Evolutionary conservation across 352 stramenopile genomes (phyloP).

Genomic region (Plasmopara halstedii): DNA sequence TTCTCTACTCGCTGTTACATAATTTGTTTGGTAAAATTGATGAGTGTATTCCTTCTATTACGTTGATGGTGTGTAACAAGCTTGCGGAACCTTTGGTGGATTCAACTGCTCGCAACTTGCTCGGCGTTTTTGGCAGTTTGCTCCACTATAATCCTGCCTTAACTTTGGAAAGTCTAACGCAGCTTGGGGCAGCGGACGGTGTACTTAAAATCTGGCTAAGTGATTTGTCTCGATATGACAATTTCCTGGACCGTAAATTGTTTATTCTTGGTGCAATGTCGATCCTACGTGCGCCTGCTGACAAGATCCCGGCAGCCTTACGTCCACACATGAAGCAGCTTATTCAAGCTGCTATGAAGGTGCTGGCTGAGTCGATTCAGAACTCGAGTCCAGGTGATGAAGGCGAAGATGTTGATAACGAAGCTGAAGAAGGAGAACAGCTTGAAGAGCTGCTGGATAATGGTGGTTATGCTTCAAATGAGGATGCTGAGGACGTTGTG

Average conservation of each 20-base stretch:
- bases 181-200: slow-evolving; percentile 78
- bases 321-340: slow-evolving; percentile 85
- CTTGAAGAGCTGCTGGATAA: slow-evolving; percentile 85
- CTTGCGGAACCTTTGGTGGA: slow-evolving; percentile 53
- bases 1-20: slow-evolving; percentile 78
- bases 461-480: slow-evolving; percentile 84
- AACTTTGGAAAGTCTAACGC: slow-evolving; percentile 84
- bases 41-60: slow-evolving; percentile 67
- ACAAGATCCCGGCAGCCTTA: slow-evolving; percentile 72
- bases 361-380: slow-evolving; percentile 66
- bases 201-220: slow-evolving; percentile 90
- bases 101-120: slow-evolving; percentile 68
- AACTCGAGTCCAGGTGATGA: slow-evolving; percentile 43
- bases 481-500: slow-evolving; percentile 89
- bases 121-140: slow-evolving; percentile 87
- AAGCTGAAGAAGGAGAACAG: slow-evolving; percentile 47
- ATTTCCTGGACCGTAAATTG: slow-evolving; percentile 87
- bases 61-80: slow-evolving; percentile 56
- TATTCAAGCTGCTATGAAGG: slow-evolving; percentile 83
- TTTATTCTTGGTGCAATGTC: slow-evolving; percentile 90
- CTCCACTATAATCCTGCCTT: slow-evolving; percentile 93
- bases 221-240: slow-evolving; percentile 77
- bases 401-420: slow-evolving; percentile 55
- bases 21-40: slow-evolving; percentile 80
- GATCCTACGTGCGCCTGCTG: slow-evolving; percentile 83